Percentiles rank a stretch among this genome's conserved stretches.
phyloP scores from a whole-genome alignment of 192 early-diverging fungal genomes.

The Coemansia sp. region DNA sequence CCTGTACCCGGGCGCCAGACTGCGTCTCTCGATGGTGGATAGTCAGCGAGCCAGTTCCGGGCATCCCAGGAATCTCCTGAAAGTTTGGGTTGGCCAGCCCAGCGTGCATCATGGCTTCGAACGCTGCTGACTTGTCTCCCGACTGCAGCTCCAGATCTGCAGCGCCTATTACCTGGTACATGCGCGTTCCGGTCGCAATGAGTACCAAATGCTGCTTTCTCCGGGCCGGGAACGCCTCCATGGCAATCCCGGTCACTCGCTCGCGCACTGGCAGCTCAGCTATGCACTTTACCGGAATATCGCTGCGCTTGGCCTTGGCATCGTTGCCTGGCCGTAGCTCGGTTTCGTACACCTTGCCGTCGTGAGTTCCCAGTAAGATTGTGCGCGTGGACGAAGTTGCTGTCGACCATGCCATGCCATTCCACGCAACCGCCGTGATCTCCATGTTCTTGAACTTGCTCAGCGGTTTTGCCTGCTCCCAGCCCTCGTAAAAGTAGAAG shows the following conservation, averaged over 20 bases:
- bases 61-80: conserved; percentile 62
- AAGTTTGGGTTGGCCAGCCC: conserved; percentile 62
- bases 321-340: conserved; percentile 85
- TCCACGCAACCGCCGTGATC: conserved; percentile 92
- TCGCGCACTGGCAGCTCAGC: conserved; percentile 61
- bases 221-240: conserved; percentile 73
- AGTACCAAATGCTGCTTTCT: conserved; percentile 76
- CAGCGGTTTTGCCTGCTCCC: conserved; percentile 79
- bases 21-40: conserved; percentile 29
- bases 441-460: conserved; percentile 75
- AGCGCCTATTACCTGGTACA: conserved; percentile 88
- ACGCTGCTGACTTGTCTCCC: conserved; percentile 62
- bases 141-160: conserved; percentile 41
- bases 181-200: conserved; percentile 73
- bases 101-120: conserved; percentile 68
- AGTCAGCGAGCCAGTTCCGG: conserved; percentile 31
- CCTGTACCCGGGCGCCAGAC: conserved; percentile 1
- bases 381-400: conserved; percentile 63
- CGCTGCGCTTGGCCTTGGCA: conserved; percentile 77
- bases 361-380: conserved; percentile 80
- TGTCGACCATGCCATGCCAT: conserved; percentile 48
- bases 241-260: conserved; percentile 76
- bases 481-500: conserved; percentile 82
- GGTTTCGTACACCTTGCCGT: conserved; percentile 86
- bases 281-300: conserved; percentile 63